Evolutionary conservation across 2,329 filamentous ascomycete species (phyloP).

Genomic region (Sclerotinia sclerotiorum): DNA sequence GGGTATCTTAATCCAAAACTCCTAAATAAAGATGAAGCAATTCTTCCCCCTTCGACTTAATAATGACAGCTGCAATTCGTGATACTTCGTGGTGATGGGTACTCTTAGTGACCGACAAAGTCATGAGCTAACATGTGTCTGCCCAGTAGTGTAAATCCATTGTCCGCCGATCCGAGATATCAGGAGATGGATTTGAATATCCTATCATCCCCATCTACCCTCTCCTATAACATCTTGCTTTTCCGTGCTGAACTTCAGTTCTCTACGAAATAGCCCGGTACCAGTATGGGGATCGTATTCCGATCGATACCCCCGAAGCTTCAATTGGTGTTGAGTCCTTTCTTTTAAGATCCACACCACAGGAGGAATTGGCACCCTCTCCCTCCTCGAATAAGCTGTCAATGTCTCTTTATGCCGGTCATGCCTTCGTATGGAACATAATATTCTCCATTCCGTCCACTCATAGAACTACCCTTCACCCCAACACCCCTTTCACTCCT

Average conservation of each 20-base stretch:
- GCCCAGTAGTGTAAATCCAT: background rate
- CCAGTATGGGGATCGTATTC: no score
- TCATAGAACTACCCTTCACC: background rate
- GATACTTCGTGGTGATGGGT: background rate
- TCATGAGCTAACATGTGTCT: no score
- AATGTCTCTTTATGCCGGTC: no score
- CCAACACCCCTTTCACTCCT: background rate
- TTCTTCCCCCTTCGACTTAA: background rate
- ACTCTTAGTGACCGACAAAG: no score
- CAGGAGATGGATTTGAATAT: background rate
- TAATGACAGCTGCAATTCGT: conserved; percentile 19
- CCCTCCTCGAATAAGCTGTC: background rate
- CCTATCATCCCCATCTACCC: background rate
- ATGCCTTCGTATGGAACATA: background rate
- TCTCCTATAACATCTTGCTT: background rate
- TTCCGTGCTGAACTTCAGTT: background rate
- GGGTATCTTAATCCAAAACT: conserved; percentile 19
- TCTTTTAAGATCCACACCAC: background rate
- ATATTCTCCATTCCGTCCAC: background rate
- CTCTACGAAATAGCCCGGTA: background rate
- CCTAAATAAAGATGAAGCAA: conserved; percentile 20
- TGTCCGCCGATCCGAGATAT: no score
- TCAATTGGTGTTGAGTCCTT: background rate
- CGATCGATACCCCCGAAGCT: background rate
- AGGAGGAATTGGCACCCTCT: background rate